Conservation (phyloP, 2,329 filamentous ascomycete species). For the Tolypocladium sp. region DNA sequence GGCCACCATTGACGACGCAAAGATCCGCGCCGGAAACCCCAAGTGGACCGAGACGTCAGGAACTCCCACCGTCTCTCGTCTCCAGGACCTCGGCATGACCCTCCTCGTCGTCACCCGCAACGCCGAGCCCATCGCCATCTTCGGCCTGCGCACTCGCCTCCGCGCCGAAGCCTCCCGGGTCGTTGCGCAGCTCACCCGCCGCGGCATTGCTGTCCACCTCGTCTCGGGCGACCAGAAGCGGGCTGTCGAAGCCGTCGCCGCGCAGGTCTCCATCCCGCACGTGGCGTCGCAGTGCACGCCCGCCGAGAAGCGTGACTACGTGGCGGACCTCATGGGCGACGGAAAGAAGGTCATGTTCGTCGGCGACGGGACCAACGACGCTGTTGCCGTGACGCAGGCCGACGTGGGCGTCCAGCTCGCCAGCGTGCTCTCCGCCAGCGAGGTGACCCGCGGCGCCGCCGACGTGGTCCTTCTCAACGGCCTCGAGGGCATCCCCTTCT, state of each 20-base stretch:
- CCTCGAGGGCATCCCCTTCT: conserved; percentile 38
- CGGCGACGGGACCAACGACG: conserved; percentile 58
- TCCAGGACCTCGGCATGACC: conserved; percentile 14
- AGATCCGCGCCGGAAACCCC: conserved; percentile 34
- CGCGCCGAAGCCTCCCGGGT: conserved; percentile 30
- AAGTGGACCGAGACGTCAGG: conserved; percentile 26
- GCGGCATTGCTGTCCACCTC: conserved; percentile 41
- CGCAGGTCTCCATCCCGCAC: conserved; percentile 28
- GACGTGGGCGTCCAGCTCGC: conserved; percentile 51
- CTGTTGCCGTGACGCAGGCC: conserved; percentile 50
- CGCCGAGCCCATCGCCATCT: conserved; percentile 30
- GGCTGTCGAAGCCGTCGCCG: conserved; percentile 39
- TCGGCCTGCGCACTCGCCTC: conserved; percentile 32
- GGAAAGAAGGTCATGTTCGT: conserved; percentile 41
- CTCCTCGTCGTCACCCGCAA: conserved; percentile 16
- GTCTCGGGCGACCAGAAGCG: conserved; percentile 46
- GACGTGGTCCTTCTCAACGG: conserved; percentile 48
- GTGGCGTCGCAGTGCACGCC: conserved; percentile 38
- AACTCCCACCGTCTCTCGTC: conserved; percentile 9
- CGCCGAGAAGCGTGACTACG: conserved; percentile 43
- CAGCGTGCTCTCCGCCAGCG: conserved; percentile 30
- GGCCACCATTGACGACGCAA: conserved; percentile 18
- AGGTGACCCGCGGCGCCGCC: conserved; percentile 45
- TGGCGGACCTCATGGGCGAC: conserved; percentile 26
- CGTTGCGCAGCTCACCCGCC: conserved; percentile 32